phyloP scores from a whole-genome alignment of 2,329 filamentous ascomycete genomes.

The Whalleya microplaca region DNA sequence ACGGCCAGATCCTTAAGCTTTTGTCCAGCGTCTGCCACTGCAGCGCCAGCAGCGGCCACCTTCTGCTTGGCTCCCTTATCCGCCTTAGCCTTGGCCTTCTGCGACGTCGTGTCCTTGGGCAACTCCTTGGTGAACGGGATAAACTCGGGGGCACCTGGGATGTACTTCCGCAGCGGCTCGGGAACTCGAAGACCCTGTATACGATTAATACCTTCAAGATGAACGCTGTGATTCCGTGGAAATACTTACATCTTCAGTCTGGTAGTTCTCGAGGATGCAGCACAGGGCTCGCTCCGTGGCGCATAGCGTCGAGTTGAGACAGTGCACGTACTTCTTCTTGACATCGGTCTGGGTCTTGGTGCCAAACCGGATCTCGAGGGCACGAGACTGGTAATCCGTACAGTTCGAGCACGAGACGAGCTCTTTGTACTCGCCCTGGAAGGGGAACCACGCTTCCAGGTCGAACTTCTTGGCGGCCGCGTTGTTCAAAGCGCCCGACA shows the following conservation, averaged over 20 bases:
- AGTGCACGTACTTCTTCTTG: constrained; percentile 94
- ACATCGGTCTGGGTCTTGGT: constrained; percentile 82
- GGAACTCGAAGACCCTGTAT: constrained; percentile 75
- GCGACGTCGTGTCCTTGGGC: constrained; percentile 72
- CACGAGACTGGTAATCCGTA: constrained; percentile 94
- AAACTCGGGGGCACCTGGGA: constrained; percentile 87
- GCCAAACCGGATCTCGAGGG: constrained; percentile 90
- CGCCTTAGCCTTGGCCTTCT: constrained; percentile 51
- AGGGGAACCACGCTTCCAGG: constrained; percentile 94
- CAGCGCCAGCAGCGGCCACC: constrained; percentile 27
- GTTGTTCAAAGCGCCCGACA: constrained; percentile 94
- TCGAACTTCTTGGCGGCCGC: constrained; percentile 92
- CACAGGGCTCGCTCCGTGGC: constrained; percentile 92
- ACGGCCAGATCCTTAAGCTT: constrained; percentile 34
- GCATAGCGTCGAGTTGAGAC: constrained; percentile 85
- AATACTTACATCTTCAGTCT: constrained; percentile 74
- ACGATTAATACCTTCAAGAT: not conserved
- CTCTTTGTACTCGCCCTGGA: constrained; percentile 98
- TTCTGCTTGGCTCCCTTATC: constrained; percentile 33
- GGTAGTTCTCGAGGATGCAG: constrained; percentile 96
- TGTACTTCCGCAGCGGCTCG: constrained; percentile 83
- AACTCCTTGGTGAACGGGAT: constrained; percentile 86
- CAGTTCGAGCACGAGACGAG: constrained; percentile 98
- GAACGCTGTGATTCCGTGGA: no score
- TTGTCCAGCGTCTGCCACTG: constrained; percentile 31